Evolutionary conservation across 2,329 filamentous ascomycete species (phyloP).

Genomic region (Exophiala oligosperma): DNA sequence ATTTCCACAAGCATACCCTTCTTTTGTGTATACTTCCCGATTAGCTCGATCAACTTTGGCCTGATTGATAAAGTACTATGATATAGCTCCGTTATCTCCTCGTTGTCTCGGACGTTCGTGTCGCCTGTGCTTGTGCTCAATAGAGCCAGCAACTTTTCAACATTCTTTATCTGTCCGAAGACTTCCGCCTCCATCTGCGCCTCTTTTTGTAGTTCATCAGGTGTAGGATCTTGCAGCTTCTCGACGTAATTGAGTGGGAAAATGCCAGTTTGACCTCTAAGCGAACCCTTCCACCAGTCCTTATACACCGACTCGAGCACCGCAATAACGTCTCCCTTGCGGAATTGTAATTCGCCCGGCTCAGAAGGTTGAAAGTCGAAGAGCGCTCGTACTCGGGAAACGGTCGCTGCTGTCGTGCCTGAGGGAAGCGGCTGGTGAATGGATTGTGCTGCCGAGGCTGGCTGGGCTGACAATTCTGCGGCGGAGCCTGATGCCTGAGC

Average conservation of each 20-base stretch:
- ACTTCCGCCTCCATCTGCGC: slow-evolving; percentile 90
- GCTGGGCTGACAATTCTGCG: slow-evolving; percentile 38
- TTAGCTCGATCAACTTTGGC: slow-evolving; percentile 95
- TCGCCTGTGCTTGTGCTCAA: slow-evolving; percentile 83
- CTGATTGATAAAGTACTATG: slow-evolving; percentile 92
- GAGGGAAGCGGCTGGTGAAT: slow-evolving; percentile 63
- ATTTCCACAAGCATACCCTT: slow-evolving; percentile 65
- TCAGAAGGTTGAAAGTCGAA: slow-evolving; percentile 96
- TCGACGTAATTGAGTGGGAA: slow-evolving; percentile 99
- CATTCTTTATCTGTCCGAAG: slow-evolving; percentile 74
- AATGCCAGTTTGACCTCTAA: slow-evolving; percentile 93
- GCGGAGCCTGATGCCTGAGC: slow-evolving; percentile 41
- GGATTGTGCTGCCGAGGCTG: slow-evolving; percentile 38
- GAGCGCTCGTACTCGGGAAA: slow-evolving; percentile 87
- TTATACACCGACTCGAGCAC: slow-evolving; percentile 98
- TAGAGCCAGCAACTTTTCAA: slow-evolving; percentile 80
- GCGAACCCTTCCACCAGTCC: slow-evolving; percentile 97
- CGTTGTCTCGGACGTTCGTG: slow-evolving; percentile 84
- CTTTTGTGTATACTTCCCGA: slow-evolving; percentile 98
- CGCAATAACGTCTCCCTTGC: slow-evolving; percentile 95
- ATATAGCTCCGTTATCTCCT: slow-evolving; percentile 89
- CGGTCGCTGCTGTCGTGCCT: slow-evolving; percentile 92
- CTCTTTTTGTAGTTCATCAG: slow-evolving; percentile 90
- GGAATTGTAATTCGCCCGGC: slow-evolving; percentile 90
- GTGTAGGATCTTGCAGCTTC: slow-evolving; percentile 91